A percentile compares a stretch with the other conserved stretches of the same genome.
These are phyloP conservation scores for Acer saccharum DNA, from an alignment of 345 rosid genomes.

Conservation along the genomic window DNA sequence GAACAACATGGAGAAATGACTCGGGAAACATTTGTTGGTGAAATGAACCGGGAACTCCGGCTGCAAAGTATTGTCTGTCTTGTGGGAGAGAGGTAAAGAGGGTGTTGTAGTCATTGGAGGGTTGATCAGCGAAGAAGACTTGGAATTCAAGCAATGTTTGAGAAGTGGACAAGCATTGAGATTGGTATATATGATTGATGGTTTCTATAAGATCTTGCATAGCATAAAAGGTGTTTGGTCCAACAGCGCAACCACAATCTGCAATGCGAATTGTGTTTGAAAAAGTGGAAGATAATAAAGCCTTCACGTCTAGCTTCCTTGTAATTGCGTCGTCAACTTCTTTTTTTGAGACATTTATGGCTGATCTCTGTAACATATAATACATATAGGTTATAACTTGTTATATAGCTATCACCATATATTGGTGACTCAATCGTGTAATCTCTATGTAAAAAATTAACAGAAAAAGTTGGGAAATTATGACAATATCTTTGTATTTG, in stretches of 20 bases:
- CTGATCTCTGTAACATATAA: constrained; percentile 37
- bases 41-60: constrained; percentile 51
- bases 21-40: constrained; percentile 28
- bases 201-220: constrained; percentile 45
- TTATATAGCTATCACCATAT: background rate
- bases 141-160: constrained; percentile 45
- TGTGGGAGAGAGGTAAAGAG: constrained; percentile 46
- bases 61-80: constrained; percentile 28
- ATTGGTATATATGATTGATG: constrained; percentile 30
- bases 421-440: background rate
- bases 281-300: constrained; percentile 27
- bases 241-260: constrained; percentile 73
- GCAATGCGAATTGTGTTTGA: constrained; percentile 45
- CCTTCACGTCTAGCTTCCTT: constrained; percentile 48
- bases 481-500: too few species aligned
- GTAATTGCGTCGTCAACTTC: constrained; percentile 39
- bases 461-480: too few species aligned
- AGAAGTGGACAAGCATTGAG: constrained; percentile 19
- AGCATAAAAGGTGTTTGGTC: constrained; percentile 58
- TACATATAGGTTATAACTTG: background rate
- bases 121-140: constrained; percentile 56
- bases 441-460: too few species aligned
- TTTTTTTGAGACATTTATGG: constrained; percentile 40
- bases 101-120: constrained; percentile 61
- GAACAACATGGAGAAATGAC: constrained; percentile 20